Evolutionary conservation across 192 early-diverging fungal species (phyloP).

Genomic region (Linnemannia schmuckeri): DNA sequence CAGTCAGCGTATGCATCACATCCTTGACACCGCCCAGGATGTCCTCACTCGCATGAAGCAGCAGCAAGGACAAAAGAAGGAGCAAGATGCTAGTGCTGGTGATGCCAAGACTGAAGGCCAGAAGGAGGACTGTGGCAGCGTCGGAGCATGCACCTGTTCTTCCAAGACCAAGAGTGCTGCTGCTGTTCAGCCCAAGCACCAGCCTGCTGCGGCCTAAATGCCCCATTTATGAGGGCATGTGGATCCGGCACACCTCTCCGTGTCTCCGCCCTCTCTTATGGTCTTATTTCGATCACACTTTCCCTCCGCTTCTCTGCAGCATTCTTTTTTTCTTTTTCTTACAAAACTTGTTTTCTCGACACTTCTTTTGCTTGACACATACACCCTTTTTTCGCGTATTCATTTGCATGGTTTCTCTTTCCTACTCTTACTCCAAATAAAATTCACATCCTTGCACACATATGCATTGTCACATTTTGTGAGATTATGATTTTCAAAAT

Average conservation of each 20-base stretch:
- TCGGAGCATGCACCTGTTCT: background rate
- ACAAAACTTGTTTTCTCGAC: too few species aligned
- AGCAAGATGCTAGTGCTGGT: background rate
- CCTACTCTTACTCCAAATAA: too few species aligned
- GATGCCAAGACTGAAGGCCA: background rate
- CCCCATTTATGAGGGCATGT: background rate
- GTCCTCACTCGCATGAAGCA: background rate
- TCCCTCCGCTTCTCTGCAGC: background rate
- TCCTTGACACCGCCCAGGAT: background rate
- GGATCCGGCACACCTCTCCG: background rate
- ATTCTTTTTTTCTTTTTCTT: too few species aligned
- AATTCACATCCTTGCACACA: background rate
- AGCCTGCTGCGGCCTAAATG: too few species aligned
- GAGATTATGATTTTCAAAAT: background rate
- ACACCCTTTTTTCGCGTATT: too few species aligned
- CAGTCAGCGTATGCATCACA: background rate
- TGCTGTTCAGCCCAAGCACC: too few species aligned
- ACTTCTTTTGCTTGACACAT: too few species aligned
- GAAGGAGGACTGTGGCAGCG: background rate
- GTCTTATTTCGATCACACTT: background rate
- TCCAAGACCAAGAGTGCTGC: too few species aligned
- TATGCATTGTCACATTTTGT: background rate
- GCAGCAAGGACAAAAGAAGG: background rate
- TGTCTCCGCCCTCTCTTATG: background rate
- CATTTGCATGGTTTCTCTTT: too few species aligned